A percentile compares a stretch with the other conserved stretches of the same genome.
Conservation (phyloP, 1,284 basidiomycete species). For the Ustilago lituana region DNA sequence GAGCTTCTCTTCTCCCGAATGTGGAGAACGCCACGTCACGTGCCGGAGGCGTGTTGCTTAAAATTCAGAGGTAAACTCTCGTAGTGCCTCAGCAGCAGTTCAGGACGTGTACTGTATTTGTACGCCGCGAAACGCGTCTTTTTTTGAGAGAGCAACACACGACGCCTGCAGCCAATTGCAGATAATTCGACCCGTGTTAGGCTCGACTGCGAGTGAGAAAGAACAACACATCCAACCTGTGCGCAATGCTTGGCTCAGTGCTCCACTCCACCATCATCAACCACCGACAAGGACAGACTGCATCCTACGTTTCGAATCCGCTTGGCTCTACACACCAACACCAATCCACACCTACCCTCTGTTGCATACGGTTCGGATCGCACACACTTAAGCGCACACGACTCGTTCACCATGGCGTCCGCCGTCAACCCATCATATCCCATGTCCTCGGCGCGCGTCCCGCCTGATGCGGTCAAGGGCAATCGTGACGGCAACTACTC, state of each 20-base stretch:
- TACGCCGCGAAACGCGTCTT: slow-evolving; percentile 35
- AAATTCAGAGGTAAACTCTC: slow-evolving; percentile 11
- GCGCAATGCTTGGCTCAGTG: background rate
- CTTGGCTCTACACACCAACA: too few relatives aligned
- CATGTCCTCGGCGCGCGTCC: slow-evolving; percentile 41
- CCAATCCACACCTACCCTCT: too few relatives aligned
- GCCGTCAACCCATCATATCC: slow-evolving; percentile 32
- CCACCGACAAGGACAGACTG: too few relatives aligned
- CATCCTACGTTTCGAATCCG: too few relatives aligned
- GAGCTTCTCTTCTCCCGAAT: too few relatives aligned
- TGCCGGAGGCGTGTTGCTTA: slow-evolving; percentile 11
- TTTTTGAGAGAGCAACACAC: slow-evolving; percentile 31
- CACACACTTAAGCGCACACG: background rate
- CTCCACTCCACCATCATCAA: slow-evolving; percentile 4
- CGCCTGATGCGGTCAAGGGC: slow-evolving; percentile 37
- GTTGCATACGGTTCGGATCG: too few relatives aligned
- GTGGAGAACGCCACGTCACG: slow-evolving; percentile 36
- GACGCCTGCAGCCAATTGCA: background rate
- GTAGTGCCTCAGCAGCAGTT: background rate
- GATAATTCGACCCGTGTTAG: too few relatives aligned
- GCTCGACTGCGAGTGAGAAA: too few relatives aligned
- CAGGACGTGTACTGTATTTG: background rate
- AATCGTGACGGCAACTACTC: slow-evolving; percentile 56
- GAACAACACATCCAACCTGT: slow-evolving; percentile 21
- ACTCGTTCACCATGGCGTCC: slow-evolving; percentile 31